Evolutionary conservation across 495 filamentous ascomycete genomes (phyloP), one percentile per base, ranked within the genome.

Genomic region (Lindgomyces ingoldianus): DNA sequence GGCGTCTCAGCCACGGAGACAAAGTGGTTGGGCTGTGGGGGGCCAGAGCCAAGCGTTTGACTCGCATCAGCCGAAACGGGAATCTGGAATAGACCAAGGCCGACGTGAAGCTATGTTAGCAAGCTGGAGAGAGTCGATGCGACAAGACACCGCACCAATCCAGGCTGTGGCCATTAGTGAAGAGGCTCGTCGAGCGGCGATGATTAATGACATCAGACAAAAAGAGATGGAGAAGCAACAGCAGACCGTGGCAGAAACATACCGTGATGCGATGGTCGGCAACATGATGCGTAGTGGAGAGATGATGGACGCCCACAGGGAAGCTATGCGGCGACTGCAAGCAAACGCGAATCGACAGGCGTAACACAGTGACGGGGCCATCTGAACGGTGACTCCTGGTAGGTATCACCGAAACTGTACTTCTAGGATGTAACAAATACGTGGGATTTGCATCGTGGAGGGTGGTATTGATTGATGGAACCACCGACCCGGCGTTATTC

Each of bases 281-380:
- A 83, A 86, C 67, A 81, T 85, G 58, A 94, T 95, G 91, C 81
- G 90, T 47, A 85, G 84, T 10, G 85, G 87, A 0, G 84, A 86
- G 64, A 85, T 96, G 81, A 78, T 87, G 36, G 89, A 90, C 45
- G 79, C 87, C 42, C 93, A 98, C 74, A 80, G 88, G 53, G 86
- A 93, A 60, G 91, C 89, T 0, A 82, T 98, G 83, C 79, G 90
- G 67, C 84, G 81, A 73, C 88, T 98, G 87, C 93, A 96, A 77
- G 83, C 85, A 21, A 78, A 79, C 19, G 89, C 88, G 2, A 90
- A 86, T 70, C 79, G 79, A 55, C 65, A 71, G 46, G 65, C 69
- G 27, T 54, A 53, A 18, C 24, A 19, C 21, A n/a, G 3, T 4
- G 6, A 39, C 4, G 52, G 10, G 25, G 10, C 12, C 3, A 12